Evolutionary conservation across 169 alveolate species (phyloP).

Genomic region (Eimeria mitis): DNA sequence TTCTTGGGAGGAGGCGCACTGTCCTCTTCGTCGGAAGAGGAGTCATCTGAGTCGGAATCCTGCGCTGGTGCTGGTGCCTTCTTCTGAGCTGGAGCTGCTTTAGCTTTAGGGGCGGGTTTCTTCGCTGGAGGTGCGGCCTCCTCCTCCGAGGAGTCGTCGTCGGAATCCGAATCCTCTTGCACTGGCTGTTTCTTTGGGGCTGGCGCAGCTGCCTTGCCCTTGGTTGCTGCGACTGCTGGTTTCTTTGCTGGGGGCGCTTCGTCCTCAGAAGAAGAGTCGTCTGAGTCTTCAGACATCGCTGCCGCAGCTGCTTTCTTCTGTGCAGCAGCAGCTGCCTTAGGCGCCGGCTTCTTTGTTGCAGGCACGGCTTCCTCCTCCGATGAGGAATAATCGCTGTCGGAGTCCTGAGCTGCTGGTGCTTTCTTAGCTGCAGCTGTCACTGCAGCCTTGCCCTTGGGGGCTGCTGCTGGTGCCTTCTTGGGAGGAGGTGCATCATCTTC

Average conservation of each 20-base stretch:
- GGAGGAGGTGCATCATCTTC: constrained; percentile 17
- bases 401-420: constrained; percentile 6
- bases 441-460: constrained; percentile 6
- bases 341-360: constrained; percentile 28
- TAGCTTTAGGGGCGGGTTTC: constrained; percentile 47
- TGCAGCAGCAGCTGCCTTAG: constrained; percentile 37
- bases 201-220: constrained; percentile 25
- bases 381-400: constrained; percentile 38
- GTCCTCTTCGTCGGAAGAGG: not conserved
- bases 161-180: constrained; percentile 35
- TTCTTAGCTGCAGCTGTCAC: constrained; percentile 22
- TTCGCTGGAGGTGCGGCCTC: constrained; percentile 23
- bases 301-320: constrained; percentile 21
- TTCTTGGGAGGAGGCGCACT: not conserved
- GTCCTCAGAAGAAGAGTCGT: constrained; percentile 46
- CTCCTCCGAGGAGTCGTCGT: constrained; percentile 54
- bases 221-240: not conserved
- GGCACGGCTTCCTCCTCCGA: constrained; percentile 13
- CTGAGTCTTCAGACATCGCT: constrained; percentile 48
- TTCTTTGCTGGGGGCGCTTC: constrained; percentile 29
- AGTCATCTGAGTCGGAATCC: constrained; percentile 30
- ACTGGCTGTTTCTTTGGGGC: constrained; percentile 16
- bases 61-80: not conserved
- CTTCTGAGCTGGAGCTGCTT: constrained; percentile 16
- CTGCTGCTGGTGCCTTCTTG: constrained; percentile 25